These are phyloP conservation scores for Murraya koenigii DNA, from an alignment of 345 rosid species.

Conservation along the genomic window DNA sequence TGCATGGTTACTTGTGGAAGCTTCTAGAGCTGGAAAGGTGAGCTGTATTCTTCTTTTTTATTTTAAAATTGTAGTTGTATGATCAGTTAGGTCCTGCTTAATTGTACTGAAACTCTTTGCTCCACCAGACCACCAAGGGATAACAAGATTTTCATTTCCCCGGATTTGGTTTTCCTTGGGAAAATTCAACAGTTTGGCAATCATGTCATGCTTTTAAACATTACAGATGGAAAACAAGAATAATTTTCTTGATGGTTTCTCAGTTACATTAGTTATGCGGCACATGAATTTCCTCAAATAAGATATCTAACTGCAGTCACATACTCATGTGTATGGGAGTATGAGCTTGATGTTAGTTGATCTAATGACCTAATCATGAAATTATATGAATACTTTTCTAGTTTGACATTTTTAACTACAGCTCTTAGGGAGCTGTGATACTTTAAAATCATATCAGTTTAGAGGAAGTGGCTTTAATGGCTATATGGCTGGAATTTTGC, in stretches of 20 bases:
- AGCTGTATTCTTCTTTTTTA: constrained; percentile 15
- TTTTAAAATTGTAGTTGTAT: background rate
- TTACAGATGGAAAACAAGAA: background rate
- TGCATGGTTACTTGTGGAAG: constrained; percentile 58
- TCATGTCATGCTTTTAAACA: background rate
- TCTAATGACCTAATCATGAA: background rate
- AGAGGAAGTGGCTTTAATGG: background rate
- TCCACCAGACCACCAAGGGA: background rate
- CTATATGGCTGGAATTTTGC: background rate
- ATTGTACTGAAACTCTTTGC: background rate
- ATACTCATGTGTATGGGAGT: background rate
- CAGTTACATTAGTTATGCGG: background rate
- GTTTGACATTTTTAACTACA: background rate
- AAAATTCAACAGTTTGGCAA: constrained; percentile 1
- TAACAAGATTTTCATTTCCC: background rate
- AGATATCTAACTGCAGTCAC: background rate
- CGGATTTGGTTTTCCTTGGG: background rate
- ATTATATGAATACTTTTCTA: background rate
- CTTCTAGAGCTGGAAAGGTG: constrained; percentile 89
- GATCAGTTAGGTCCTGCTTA: background rate
- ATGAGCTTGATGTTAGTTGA: background rate
- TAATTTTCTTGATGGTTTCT: background rate
- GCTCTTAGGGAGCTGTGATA: background rate
- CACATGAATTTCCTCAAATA: background rate
- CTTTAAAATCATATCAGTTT: background rate